These are phyloP conservation scores for Oryza glaberrima DNA, from an alignment of 176 grass and related monocot species.

Conservation along the genomic window DNA sequence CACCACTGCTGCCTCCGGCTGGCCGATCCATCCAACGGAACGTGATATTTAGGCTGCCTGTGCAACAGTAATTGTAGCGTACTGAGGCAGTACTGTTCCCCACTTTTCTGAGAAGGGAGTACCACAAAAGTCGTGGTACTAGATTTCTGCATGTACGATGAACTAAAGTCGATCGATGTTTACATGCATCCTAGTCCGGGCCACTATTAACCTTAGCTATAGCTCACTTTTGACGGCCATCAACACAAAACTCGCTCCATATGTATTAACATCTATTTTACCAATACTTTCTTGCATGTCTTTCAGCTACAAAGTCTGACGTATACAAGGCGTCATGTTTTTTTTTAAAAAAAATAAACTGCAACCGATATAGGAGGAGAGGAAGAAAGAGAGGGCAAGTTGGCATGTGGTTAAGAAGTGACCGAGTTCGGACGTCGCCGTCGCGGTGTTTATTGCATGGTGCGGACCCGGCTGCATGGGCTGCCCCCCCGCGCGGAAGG, in stretches of 20 bases:
- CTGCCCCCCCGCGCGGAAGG: conserved; percentile 26
- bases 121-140: background rate
- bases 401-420: conserved; percentile 13
- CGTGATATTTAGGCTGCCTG: background rate
- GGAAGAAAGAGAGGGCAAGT: background rate
- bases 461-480: conserved; percentile 34
- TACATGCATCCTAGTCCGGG: background rate
- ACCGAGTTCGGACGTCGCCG: conserved; percentile 47
- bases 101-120: background rate
- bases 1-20: background rate
- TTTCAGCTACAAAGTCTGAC: background rate
- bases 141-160: background rate
- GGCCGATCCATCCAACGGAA: background rate
- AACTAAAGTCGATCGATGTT: background rate
- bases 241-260: background rate
- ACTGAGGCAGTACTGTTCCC: background rate
- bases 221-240: background rate
- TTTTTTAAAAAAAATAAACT: background rate
- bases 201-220: background rate
- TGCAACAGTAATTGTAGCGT: background rate
- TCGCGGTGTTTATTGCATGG: conserved; percentile 45
- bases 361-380: background rate
- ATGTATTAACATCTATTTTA: background rate
- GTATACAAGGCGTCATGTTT: background rate
- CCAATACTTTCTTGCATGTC: background rate